phyloP scores from a whole-genome alignment of 352 stramenopile genomes.

The Thalassiosira sp. region DNA sequence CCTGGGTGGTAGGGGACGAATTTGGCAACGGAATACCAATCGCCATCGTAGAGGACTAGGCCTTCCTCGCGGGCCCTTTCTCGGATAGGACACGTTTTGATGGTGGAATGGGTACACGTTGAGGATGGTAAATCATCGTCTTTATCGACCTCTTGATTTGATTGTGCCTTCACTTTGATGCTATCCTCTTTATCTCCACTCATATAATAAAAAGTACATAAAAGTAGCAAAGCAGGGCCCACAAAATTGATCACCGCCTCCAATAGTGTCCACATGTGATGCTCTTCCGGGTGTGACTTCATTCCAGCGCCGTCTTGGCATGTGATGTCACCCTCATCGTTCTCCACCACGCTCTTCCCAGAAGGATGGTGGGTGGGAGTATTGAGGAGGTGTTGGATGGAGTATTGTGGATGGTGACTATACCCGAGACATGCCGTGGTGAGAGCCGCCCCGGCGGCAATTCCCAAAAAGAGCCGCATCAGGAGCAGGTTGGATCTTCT shows the following conservation, averaged over 20 bases:
- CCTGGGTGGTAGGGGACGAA: slow-evolving; percentile 30
- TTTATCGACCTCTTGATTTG: no score
- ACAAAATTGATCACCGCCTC: neutral
- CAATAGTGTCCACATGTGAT: neutral
- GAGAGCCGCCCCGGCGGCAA: neutral
- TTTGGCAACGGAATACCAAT: slow-evolving; percentile 28
- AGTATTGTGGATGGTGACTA: neutral
- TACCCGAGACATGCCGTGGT: neutral
- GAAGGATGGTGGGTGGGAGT: neutral
- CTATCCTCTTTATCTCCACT: neutral
- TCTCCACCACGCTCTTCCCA: neutral
- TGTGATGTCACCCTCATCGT: neutral
- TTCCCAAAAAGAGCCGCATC: neutral
- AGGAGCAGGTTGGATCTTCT: neutral
- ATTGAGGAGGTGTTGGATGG: neutral
- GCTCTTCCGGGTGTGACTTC: neutral
- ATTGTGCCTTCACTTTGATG: neutral
- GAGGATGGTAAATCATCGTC: neutral
- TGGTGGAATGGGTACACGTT: neutral
- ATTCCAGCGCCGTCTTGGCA: neutral
- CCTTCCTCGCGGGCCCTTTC: slow-evolving; percentile 21
- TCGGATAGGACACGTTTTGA: slow-evolving; percentile 6
- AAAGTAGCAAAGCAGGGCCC: neutral
- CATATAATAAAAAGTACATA: neutral
- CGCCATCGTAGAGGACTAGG: slow-evolving; percentile 21